Base-by-base conservation (phyloP, 768 basidiomycete genomes). In the Tricholoma sp. region DNA sequence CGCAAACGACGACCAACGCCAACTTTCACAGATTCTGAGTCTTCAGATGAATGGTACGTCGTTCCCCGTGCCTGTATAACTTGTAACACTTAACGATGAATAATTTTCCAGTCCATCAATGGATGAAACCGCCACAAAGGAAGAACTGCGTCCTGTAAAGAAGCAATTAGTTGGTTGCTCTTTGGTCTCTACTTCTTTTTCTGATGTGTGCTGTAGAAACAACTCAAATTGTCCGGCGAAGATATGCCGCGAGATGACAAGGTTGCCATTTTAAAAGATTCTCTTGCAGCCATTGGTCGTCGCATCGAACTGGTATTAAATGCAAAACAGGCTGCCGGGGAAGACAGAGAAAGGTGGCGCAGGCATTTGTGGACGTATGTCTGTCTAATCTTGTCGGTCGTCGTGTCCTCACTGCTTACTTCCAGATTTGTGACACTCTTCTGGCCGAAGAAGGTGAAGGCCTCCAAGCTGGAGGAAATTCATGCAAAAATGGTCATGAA, bases 361-460 rank as follows among this genome's bases (percentile, higher is more conserved):
- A 83, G 91, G 61, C 93, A 97, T 76, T 79, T 95, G n/a, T 97
- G 94, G 94, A 91, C 93, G 92, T 95, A 73, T 71, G 93, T 89
- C 34, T 43, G 37, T 10, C 24, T 34, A 18, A 45, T 27, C 55
- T 52, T 41, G 18, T 41, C 57, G 53, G 9, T n/a, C 29, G 19
- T 24, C 43, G 18, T 41, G 35, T 52, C 22, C 55, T 53, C 16
- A 51, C 52, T 22, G 14, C 53, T 43, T 57, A 47, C 8, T 57
- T 12, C 10, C 65, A 94, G 92, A 34, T 98, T 98, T 62, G 94
- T 97, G 47, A 94, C 93, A 2, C 79, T 94, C 55, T 98, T 98
- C 74, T 98, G 95, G 95, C 95, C 95, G 5, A 91, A 96, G 78
- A 92, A 95, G 72, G 94, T 98, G 62, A 94, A 89, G 69, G 92